Conservation (phyloP, 345 rosid genomes). For the Raphanus raphanistrum region DNA sequence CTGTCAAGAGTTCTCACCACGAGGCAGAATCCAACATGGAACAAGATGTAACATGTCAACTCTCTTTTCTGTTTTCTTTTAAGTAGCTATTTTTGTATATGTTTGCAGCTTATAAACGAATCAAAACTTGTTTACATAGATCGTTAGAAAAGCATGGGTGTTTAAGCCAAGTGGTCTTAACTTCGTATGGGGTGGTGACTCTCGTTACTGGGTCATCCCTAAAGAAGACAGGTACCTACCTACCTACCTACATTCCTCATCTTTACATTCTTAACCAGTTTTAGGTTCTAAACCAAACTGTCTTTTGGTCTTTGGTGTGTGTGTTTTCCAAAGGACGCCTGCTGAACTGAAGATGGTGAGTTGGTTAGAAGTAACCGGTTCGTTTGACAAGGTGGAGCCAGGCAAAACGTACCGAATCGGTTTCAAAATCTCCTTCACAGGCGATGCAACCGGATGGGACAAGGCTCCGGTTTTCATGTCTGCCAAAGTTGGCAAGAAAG, state of each 20-base stretch:
- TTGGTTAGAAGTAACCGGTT: conserved; percentile 67
- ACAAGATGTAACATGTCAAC: conserved; percentile 25
- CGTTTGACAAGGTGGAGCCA: background rate
- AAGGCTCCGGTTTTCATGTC: conserved; percentile 54
- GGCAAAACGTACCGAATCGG: conserved; percentile 42
- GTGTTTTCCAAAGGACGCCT: conserved; percentile 31
- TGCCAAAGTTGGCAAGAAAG: conserved; percentile 60
- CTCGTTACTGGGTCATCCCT: conserved; percentile 42
- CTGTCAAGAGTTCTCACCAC: conserved; percentile 37
- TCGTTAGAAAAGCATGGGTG: conserved; percentile 36
- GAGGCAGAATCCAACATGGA: conserved; percentile 41
- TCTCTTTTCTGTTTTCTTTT: background rate
- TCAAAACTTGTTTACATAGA: conserved; percentile 17
- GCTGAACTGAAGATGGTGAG: conserved; percentile 55
- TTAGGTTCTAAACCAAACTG: background rate
- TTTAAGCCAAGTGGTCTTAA: conserved; percentile 39
- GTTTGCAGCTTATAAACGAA: background rate
- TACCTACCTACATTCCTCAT: background rate
- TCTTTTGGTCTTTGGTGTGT: background rate
- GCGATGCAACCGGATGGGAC: conserved; percentile 57
- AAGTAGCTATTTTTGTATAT: background rate
- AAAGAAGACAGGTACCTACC: conserved; percentile 31
- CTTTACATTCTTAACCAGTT: background rate
- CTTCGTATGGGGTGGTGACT: conserved; percentile 41
- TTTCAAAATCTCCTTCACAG: conserved; percentile 43